These are phyloP conservation scores for Metarhizium robertsii DNA, from an alignment of 2,329 filamentous ascomycete species.

Conservation along the genomic window DNA sequence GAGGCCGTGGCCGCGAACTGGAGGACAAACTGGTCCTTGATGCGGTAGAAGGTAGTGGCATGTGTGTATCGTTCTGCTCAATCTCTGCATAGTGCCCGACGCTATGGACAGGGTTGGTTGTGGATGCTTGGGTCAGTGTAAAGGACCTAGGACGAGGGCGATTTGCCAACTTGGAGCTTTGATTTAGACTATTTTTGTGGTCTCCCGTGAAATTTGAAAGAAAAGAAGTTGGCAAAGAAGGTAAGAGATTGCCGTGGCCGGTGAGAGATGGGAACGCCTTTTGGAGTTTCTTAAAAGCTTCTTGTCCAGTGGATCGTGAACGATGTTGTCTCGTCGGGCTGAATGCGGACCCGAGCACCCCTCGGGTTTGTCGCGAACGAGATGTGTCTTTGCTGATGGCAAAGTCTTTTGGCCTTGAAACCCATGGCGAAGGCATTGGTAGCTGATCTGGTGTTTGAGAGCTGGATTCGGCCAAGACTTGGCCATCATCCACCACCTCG, in stretches of 20 bases:
- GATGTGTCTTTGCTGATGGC: constrained; percentile 10
- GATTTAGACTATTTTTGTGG: constrained; percentile 8
- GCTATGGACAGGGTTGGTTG: not conserved
- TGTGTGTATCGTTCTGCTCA: not conserved
- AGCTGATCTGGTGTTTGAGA: constrained; percentile 1
- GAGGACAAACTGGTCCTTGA: not conserved
- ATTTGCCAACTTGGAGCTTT: not conserved
- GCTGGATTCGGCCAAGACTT: not conserved
- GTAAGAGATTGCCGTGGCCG: constrained; percentile 21
- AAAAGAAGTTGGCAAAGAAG: constrained; percentile 34
- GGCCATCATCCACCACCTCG: not conserved
- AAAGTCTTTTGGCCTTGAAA: constrained; percentile 12
- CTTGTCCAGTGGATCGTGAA: constrained; percentile 46
- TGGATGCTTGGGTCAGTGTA: not conserved
- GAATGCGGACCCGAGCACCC: constrained; percentile 35
- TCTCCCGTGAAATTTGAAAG: constrained; percentile 25
- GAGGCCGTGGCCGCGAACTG: constrained; percentile 12
- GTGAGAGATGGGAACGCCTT: constrained; percentile 45
- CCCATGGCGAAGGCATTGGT: constrained; percentile 21
- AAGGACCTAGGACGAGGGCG: constrained; percentile 1
- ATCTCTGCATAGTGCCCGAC: not conserved
- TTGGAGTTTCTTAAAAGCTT: constrained; percentile 47
- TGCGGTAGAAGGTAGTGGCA: not conserved
- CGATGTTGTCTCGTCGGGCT: constrained; percentile 36
- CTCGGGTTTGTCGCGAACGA: constrained; percentile 16